Evolutionary conservation across 768 basidiomycete species (phyloP), one percentile per base, ranked within the genome.

Genomic region (Leccinum imitatum): DNA sequence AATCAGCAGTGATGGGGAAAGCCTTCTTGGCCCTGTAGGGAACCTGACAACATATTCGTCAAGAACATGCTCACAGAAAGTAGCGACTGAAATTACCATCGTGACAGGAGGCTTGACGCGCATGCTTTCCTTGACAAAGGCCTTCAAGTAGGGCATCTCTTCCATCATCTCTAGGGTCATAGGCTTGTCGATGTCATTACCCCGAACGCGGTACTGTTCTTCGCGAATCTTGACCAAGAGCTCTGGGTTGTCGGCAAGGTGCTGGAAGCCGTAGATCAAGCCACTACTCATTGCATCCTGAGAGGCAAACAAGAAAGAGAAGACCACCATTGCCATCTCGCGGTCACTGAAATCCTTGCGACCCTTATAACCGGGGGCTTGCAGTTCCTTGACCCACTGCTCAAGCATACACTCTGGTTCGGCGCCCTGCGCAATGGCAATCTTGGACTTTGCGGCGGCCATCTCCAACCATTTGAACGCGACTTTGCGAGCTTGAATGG

Each of bases 201-300:
- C 83, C 58, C 97, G 86, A 57, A 96, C 83, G 50, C 84, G 82
- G 47, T 89, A 86, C 74, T 98, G 95, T 77, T 99, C 97, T 66
- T 89, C 91, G 56, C 90, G 85, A 63, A 98, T 84, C 77, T 96
- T 98, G 39, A 84, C 85, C 65, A 96, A 76, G 56, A 97, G 78
- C 25, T 94, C 90, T 1, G 96, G 96, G 71, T 92, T 82, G 74
- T 98, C 97, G 48, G 91, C 92, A 39, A 97, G 82, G 74, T 95
- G 93, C 76, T 99, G 97, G 86, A 98, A 97, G 41, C 87, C 90
- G 74, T 93, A 98, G 69, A 97, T 94, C 67, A 98, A 78, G 53
- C 95, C 95, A 61, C 91, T 94, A 72, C 92, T 93, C 97, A 99
- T 98, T 52, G 97, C 97, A 72, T 99, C 97, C 79, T 97, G 93